These are phyloP conservation scores for Parathielavia hyrcaniae DNA, from an alignment of 495 filamentous ascomycete genomes.

Conservation along the genomic window DNA sequence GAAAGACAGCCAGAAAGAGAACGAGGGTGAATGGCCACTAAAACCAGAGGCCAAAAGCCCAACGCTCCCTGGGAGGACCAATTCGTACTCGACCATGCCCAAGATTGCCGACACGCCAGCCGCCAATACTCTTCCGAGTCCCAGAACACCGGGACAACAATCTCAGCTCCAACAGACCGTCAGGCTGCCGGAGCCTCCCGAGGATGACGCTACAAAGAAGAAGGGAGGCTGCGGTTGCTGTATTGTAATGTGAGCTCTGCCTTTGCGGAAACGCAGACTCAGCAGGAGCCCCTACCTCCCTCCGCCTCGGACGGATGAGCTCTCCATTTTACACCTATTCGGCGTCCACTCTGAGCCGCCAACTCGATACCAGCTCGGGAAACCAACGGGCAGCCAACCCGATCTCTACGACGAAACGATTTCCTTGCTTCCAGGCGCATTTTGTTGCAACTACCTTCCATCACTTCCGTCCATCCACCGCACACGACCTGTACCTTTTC, in stretches of 20 bases:
- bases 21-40: constrained; percentile 42
- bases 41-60: constrained; percentile 42
- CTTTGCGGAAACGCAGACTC: neutral
- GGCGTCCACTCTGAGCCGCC: neutral
- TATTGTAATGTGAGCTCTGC: constrained; percentile 44
- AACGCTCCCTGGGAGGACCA: constrained; percentile 39
- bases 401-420: constrained; percentile 24
- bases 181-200: constrained; percentile 34
- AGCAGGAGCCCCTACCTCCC: neutral
- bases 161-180: constrained; percentile 20
- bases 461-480: neutral
- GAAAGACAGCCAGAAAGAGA: constrained; percentile 36
- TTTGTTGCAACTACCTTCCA: constrained; percentile 13
- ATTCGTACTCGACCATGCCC: constrained; percentile 54
- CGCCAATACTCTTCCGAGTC: constrained; percentile 37
- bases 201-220: constrained; percentile 35
- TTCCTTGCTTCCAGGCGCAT: constrained; percentile 20
- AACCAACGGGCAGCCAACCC: constrained; percentile 3
- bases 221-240: constrained; percentile 50
- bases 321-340: too few relatives aligned
- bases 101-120: constrained; percentile 43
- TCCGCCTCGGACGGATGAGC: too few relatives aligned
- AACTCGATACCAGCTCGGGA: neutral
- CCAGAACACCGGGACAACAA: constrained; percentile 29
- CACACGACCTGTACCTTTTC: constrained; percentile 1